These are phyloP conservation scores for Fusarium sp. DNA, from an alignment of 2,329 filamentous ascomycete species.

Conservation along the genomic window DNA sequence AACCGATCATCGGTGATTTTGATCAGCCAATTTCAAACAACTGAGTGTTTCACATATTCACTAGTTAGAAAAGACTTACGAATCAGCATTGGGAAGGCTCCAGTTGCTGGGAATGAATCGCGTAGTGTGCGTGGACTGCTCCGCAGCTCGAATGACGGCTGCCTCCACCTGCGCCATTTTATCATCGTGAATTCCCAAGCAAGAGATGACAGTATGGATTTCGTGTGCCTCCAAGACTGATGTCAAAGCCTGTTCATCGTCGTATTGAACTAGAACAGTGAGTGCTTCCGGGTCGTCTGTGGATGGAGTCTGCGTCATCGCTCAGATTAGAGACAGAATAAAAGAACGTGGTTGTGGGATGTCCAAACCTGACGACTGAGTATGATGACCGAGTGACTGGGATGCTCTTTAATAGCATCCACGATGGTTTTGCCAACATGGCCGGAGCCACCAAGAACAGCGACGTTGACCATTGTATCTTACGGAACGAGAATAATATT, in stretches of 20 bases:
- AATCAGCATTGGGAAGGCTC: conserved; percentile 11
- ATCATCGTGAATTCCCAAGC: neutral
- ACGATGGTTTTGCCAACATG: conserved; percentile 30
- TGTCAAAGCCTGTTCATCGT: neutral
- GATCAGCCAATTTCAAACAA: too few relatives aligned
- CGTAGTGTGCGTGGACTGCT: conserved; percentile 12
- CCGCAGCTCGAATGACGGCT: neutral
- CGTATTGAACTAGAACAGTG: neutral
- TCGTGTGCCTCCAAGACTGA: neutral
- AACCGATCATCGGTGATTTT: too few relatives aligned
- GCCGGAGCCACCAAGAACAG: conserved; percentile 28
- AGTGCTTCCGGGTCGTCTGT: neutral
- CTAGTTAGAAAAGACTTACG: neutral
- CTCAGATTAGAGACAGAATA: too few relatives aligned
- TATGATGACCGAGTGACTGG: conserved; percentile 19
- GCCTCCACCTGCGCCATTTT: neutral
- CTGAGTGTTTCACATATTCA: neutral
- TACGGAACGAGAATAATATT: too few relatives aligned
- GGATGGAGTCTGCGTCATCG: neutral
- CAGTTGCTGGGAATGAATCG: conserved; percentile 28
- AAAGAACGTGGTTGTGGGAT: too few relatives aligned
- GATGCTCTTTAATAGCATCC: neutral
- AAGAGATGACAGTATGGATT: neutral
- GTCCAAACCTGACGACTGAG: conserved; percentile 17
- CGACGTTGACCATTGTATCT: conserved; percentile 24